A percentile compares a stretch with the other conserved stretches of the same genome.
Evolutionary conservation across 352 stramenopile species (phyloP).

Genomic region (Phytophthora palmivora): DNA sequence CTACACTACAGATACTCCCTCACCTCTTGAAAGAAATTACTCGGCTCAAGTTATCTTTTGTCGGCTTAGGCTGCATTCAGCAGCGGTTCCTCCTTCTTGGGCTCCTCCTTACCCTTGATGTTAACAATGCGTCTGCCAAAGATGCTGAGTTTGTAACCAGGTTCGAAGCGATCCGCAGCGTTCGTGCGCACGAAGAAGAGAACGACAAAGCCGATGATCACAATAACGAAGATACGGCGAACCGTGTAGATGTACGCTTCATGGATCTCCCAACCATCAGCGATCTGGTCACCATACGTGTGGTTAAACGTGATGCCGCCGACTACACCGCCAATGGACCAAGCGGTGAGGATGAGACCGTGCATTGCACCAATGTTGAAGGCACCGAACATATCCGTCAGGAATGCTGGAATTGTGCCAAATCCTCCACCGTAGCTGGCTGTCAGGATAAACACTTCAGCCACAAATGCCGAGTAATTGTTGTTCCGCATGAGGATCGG

Average conservation of each 20-base stretch:
- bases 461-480: slow-evolving; percentile 65
- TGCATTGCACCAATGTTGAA: slow-evolving; percentile 87
- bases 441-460: slow-evolving; percentile 72
- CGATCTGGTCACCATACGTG: slow-evolving; percentile 51
- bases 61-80: slow-evolving; percentile 12
- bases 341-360: slow-evolving; percentile 75
- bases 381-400: slow-evolving; percentile 87
- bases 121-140: slow-evolving; percentile 61
- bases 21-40: no score
- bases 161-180: slow-evolving; percentile 65
- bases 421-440: no score
- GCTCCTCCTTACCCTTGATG: slow-evolving; percentile 59
- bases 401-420: slow-evolving; percentile 75
- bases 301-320: slow-evolving; percentile 78
- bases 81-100: slow-evolving; percentile 33
- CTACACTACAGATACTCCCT: no score
- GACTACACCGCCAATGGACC: no score
- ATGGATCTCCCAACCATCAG: slow-evolving; percentile 37
- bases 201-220: slow-evolving; percentile 61
- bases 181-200: slow-evolving; percentile 74
- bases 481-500: slow-evolving; percentile 62
- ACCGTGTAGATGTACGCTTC: slow-evolving; percentile 76
- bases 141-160: slow-evolving; percentile 68
- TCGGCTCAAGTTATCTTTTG: no score
- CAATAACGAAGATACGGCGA: slow-evolving; percentile 66